phyloP scores from a whole-genome alignment of 2,329 filamentous ascomycete species.

The Fonsecaea erecta region DNA sequence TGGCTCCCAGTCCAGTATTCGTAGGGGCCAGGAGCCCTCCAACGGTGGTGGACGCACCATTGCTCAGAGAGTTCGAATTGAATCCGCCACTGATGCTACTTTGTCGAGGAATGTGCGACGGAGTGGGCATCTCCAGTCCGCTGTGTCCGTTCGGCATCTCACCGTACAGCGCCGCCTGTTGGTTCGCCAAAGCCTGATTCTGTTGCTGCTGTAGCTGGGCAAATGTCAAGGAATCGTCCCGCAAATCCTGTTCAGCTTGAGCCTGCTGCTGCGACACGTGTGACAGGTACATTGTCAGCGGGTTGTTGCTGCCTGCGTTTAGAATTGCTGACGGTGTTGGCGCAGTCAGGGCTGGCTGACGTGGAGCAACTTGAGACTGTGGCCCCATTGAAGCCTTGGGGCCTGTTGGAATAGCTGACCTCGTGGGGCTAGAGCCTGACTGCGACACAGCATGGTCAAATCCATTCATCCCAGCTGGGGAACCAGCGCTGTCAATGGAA shows the following conservation, averaged over 20 bases:
- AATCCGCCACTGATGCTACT: slow-evolving; percentile 39
- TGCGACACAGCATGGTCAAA: slow-evolving; percentile 60
- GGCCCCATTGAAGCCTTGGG: slow-evolving; percentile 58
- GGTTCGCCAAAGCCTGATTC: slow-evolving; percentile 66
- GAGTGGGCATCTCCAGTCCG: slow-evolving; percentile 48
- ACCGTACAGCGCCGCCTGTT: slow-evolving; percentile 81
- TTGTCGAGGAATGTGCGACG: slow-evolving; percentile 51
- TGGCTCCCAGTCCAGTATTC: slow-evolving; percentile 58
- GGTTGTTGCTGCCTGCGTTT: slow-evolving; percentile 80
- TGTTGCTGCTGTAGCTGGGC: slow-evolving; percentile 65
- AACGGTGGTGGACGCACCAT: slow-evolving; percentile 68
- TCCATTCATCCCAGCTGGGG: slow-evolving; percentile 62
- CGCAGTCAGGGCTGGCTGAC: slow-evolving; percentile 58
- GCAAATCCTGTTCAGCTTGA: slow-evolving; percentile 69
- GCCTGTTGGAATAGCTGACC: slow-evolving; percentile 58
- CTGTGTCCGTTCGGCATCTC: slow-evolving; percentile 63
- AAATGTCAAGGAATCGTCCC: slow-evolving; percentile 47
- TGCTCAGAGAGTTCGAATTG: slow-evolving; percentile 47
- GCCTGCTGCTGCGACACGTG: slow-evolving; percentile 66
- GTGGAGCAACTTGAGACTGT: slow-evolving; percentile 60
- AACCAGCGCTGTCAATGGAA: slow-evolving; percentile 58
- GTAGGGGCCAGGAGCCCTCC: slow-evolving; percentile 77
- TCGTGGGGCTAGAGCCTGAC: slow-evolving; percentile 65
- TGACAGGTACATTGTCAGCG: slow-evolving; percentile 89
- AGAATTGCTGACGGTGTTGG: slow-evolving; percentile 74